These are phyloP conservation scores for Barnettozyma californica DNA, from an alignment of 805 yeast genomes.

Conservation along the genomic window DNA sequence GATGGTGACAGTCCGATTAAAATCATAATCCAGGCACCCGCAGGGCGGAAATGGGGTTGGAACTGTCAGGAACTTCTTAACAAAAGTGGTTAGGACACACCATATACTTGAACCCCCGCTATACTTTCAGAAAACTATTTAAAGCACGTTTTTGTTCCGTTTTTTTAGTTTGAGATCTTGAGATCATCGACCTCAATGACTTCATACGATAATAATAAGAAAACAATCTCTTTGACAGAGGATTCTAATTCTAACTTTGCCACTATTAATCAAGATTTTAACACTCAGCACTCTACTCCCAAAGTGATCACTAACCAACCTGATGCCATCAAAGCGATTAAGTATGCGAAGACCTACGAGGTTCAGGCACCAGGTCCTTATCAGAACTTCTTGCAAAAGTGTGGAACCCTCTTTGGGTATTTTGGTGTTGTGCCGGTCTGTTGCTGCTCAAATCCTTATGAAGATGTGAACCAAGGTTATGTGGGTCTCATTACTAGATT, in stretches of 20 bases:
- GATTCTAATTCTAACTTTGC: neutral
- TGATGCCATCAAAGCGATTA: slow-evolving; percentile 9
- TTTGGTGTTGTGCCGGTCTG: slow-evolving; percentile 36
- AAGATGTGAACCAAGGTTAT: slow-evolving; percentile 56
- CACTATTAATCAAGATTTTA: neutral
- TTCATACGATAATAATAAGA: neutral
- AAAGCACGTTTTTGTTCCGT: neutral
- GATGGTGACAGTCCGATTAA: too few relatives aligned
- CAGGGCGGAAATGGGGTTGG: too few relatives aligned
- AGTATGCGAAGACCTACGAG: slow-evolving; percentile 36
- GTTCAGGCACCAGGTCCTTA: slow-evolving; percentile 37
- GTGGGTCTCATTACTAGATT: slow-evolving; percentile 64
- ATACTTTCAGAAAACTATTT: neutral
- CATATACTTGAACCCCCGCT: neutral
- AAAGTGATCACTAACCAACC: slow-evolving; percentile 3
- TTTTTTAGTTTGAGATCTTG: too few relatives aligned
- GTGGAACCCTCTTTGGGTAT: slow-evolving; percentile 46
- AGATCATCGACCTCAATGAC: neutral
- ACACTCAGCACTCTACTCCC: neutral
- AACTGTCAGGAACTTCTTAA: too few relatives aligned
- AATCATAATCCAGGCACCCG: too few relatives aligned
- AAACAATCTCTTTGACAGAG: neutral
- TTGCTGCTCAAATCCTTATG: slow-evolving; percentile 50
- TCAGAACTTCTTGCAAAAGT: slow-evolving; percentile 33
- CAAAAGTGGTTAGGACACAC: too few relatives aligned